Evolutionary conservation across 2,329 filamentous ascomycete species (phyloP), one percentile per base, ranked within the genome.

Genomic region (Cladobotryum mycophilum): DNA sequence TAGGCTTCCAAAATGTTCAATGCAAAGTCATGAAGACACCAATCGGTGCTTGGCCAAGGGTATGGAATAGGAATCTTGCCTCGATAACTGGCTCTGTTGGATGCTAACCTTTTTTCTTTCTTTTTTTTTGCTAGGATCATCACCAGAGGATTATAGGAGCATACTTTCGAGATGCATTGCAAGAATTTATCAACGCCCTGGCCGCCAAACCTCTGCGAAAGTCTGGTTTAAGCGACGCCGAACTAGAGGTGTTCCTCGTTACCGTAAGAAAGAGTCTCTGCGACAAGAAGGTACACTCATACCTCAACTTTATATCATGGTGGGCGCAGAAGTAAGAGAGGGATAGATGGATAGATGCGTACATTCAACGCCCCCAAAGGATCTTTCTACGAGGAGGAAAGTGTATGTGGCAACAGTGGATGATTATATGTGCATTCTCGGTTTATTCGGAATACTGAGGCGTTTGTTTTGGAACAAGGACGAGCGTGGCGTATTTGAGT

Each of bases 11-110:
- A 15, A 55, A 60, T 30, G 49, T 60, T 15, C 46, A 67, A 20
- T 67, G 70, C 53, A 60, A 60, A 42, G 63, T 72, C 22, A 61
- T 67, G 45, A 65, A 67, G 48, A 64, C 71, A 17, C 68, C 70
- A 25, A 60, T 72, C 43, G 68, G 69, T 11, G 49, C 61, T 9
- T 72, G 69, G 69, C 58, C 68, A 30, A 56, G 48, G 45, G 58
- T 55, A 53, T 53, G 58, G 47, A 63, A 47, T 17, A 38, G 35
- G 25, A 11, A 22, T 47, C 12, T 20, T 37, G 18, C 9, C 13
- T 20, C n/a, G 17, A 7, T 4, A 6, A 30, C 6, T 30, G 6
- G 6, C 25, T 8, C 15, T 47, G 6, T 3, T 3, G 12, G 7
- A 37, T 15, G 14, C 13, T 43, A 17, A 22, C 17, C 4, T 17